phyloP scores from a whole-genome alignment of 2,329 filamentous ascomycete species.

The Penicillium sp. region DNA sequence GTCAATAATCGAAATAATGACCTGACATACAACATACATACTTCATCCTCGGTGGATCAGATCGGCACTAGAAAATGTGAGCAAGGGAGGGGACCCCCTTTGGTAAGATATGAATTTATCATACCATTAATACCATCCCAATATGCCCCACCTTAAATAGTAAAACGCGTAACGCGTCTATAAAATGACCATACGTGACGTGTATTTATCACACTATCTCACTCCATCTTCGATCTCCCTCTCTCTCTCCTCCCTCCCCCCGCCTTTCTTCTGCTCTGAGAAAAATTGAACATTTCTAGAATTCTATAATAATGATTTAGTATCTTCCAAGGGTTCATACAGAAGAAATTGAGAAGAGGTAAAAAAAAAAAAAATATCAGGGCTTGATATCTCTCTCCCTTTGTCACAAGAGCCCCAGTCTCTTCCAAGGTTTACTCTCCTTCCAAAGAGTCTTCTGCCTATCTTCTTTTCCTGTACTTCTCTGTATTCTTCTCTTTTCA shows the following conservation, averaged over 20 bases:
- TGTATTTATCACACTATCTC: slow-evolving; percentile 8
- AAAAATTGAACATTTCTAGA: slow-evolving; percentile 1
- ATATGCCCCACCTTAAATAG: background rate
- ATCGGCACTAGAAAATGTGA: slow-evolving; percentile 10
- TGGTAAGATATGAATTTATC: background rate
- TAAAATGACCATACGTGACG: slow-evolving; percentile 31
- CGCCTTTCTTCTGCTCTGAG: slow-evolving; percentile 6
- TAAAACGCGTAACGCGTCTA: slow-evolving; percentile 30
- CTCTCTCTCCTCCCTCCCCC: slow-evolving; percentile 15
- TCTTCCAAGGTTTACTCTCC: background rate
- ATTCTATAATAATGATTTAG: slow-evolving; percentile 14
- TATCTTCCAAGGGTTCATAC: background rate
- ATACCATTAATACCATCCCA: background rate
- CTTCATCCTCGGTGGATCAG: slow-evolving; percentile 5
- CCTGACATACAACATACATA: slow-evolving; percentile 8
- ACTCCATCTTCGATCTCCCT: slow-evolving; percentile 16
- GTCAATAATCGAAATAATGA: slow-evolving; percentile 5
- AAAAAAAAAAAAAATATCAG: background rate
- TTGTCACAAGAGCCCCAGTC: background rate
- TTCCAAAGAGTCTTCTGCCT: background rate
- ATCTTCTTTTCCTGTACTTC: slow-evolving; percentile 1
- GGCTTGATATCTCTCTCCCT: background rate
- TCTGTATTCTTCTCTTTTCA: background rate
- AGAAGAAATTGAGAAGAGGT: background rate
- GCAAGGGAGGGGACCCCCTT: slow-evolving; percentile 8